Evolutionary conservation across 2,329 filamentous ascomycete species (phyloP).

Genomic region (Scolecobasidium constrictum): DNA sequence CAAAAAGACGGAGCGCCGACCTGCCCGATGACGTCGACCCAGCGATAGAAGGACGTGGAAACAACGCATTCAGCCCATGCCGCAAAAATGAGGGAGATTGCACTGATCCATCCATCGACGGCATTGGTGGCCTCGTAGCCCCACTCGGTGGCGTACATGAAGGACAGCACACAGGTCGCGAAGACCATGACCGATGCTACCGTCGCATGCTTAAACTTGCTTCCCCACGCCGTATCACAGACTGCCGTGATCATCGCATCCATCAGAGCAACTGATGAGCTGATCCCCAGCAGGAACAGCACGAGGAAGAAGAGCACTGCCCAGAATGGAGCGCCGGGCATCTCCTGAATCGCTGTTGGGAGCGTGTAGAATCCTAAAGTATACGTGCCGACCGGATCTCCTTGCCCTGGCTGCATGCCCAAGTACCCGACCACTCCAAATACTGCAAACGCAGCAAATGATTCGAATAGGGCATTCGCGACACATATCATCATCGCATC

Average conservation of each 20-base stretch:
- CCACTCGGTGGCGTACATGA: slow-evolving; percentile 48
- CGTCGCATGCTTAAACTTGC: slow-evolving; percentile 33
- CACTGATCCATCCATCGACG: slow-evolving; percentile 46
- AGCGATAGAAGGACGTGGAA: slow-evolving; percentile 44
- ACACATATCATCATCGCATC: too few relatives aligned
- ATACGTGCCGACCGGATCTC: too few relatives aligned
- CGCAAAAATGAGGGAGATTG: slow-evolving; percentile 43
- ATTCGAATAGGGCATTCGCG: too few relatives aligned
- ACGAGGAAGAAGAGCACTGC: too few relatives aligned
- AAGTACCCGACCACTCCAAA: too few relatives aligned
- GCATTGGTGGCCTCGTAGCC: slow-evolving; percentile 45
- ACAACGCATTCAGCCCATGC: slow-evolving; percentile 42
- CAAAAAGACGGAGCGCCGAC: too few relatives aligned
- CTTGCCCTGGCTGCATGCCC: too few relatives aligned
- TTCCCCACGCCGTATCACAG: slow-evolving; percentile 40
- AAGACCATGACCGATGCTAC: slow-evolving; percentile 41
- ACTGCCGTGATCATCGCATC: slow-evolving; percentile 45
- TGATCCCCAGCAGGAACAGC: slow-evolving; percentile 46
- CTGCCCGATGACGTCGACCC: too few relatives aligned
- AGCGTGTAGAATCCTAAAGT: too few relatives aligned
- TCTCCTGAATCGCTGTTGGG: too few relatives aligned
- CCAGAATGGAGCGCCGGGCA: too few relatives aligned
- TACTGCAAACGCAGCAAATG: too few relatives aligned
- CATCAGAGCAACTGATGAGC: slow-evolving; percentile 49
- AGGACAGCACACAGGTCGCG: slow-evolving; percentile 41